Evolutionary conservation across 140 eudicot genomes (phyloP).

Genomic region (Bidens hawaiensis): DNA sequence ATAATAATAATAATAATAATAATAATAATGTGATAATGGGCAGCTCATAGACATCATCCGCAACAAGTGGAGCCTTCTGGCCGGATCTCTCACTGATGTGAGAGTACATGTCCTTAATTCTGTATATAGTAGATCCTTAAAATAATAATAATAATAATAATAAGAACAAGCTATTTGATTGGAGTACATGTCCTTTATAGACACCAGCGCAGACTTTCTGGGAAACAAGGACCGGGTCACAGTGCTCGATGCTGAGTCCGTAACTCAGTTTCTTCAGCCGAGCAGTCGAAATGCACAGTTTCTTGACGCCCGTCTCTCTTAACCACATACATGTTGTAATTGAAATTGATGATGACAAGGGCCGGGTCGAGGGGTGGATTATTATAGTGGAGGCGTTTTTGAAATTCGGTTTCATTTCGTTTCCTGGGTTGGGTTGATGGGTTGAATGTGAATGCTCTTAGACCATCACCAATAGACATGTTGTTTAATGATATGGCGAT

Average conservation of each 20-base stretch:
- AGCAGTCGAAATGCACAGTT: constrained; percentile 95
- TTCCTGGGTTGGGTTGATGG: no score
- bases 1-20: no score
- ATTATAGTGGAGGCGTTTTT: no score
- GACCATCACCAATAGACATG: no score
- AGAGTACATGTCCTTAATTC: constrained; percentile 73
- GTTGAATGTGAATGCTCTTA: no score
- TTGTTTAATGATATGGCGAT: no score
- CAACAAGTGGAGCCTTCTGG: constrained; percentile 69
- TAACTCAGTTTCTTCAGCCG: constrained; percentile 84
- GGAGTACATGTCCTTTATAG: no score
- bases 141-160: background rate
- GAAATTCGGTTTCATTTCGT: no score
- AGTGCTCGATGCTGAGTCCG: constrained; percentile 75
- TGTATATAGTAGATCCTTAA: constrained; percentile 21
- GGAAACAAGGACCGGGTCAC: constrained; percentile 81
- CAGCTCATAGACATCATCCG: constrained; percentile 91
- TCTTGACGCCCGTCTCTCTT: constrained; percentile 64
- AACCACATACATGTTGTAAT: constrained; percentile 15
- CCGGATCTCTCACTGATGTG: constrained; percentile 80
- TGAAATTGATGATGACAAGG: no score
- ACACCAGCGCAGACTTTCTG: constrained; percentile 95
- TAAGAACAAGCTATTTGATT: background rate
- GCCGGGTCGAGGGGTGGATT: no score
- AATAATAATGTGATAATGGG: no score